Conservation (phyloP, 163 green algal genomes). For the Scenedesmus sp. region DNA sequence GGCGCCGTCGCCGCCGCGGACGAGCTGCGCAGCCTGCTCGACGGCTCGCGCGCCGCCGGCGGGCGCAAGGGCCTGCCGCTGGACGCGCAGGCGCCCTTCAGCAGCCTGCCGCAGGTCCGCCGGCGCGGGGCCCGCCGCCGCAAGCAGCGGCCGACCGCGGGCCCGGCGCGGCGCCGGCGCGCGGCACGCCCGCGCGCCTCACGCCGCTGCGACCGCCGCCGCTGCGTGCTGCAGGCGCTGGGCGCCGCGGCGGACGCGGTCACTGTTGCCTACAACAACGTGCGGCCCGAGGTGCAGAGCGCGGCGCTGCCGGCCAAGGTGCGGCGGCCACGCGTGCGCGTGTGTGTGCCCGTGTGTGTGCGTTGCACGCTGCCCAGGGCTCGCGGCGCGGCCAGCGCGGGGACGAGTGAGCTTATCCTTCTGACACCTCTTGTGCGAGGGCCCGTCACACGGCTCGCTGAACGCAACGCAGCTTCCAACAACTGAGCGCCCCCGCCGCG, state of each 20-base stretch:
- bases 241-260: slow-evolving; percentile 65
- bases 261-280: slow-evolving; percentile 53
- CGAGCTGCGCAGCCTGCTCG: slow-evolving; percentile 69
- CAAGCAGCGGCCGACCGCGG: too few species aligned
- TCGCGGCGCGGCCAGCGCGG: background rate
- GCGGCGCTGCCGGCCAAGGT: slow-evolving; percentile 59
- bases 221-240: slow-evolving; percentile 54
- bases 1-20: slow-evolving; percentile 61
- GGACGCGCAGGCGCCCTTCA: slow-evolving; percentile 25
- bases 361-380: background rate
- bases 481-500: background rate
- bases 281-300: slow-evolving; percentile 70
- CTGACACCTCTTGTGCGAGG: slow-evolving; percentile 47
- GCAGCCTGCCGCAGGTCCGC: slow-evolving; percentile 42
- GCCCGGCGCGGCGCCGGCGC: too few species aligned
- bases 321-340: background rate
- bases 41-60: slow-evolving; percentile 62
- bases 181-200: too few species aligned
- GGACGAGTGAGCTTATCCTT: slow-evolving; percentile 27
- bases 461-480: slow-evolving; percentile 10
- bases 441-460: background rate
- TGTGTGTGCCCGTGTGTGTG: too few species aligned
- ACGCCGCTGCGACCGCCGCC: background rate
- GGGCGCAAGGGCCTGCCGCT: slow-evolving; percentile 9
- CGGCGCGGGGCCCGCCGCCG: background rate